These are phyloP conservation scores for Corylus heterophylla DNA, from an alignment of 306 rosid genomes.

Conservation along the genomic window DNA sequence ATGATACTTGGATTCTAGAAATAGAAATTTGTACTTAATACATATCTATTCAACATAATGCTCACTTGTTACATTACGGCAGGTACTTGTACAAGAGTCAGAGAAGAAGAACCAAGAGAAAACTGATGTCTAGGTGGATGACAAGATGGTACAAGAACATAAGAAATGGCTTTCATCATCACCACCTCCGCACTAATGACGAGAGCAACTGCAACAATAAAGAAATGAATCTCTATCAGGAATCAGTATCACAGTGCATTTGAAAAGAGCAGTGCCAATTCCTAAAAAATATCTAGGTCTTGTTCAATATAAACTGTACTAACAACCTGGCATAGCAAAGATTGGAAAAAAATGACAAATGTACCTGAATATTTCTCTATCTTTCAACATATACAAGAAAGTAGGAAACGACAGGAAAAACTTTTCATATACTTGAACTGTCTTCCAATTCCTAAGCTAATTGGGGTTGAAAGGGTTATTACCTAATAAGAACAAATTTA, in stretches of 20 bases:
- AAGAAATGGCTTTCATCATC: constrained; percentile 21
- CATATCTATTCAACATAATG: neutral
- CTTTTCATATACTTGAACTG: neutral
- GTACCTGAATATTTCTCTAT: neutral
- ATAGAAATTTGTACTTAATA: neutral
- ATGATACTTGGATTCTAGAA: neutral
- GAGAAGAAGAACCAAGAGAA: neutral
- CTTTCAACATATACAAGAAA: neutral
- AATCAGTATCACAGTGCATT: constrained; percentile 14
- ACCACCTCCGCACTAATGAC: constrained; percentile 90
- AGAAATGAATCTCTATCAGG: constrained; percentile 23
- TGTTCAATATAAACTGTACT: neutral
- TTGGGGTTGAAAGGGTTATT: neutral
- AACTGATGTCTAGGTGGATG: constrained; percentile 7
- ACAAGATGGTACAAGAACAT: neutral
- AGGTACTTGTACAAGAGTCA: neutral
- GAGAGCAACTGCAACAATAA: constrained; percentile 74
- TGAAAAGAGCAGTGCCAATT: neutral
- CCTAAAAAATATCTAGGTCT: neutral
- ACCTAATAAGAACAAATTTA: neutral
- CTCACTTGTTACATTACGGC: neutral
- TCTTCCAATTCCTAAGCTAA: neutral
- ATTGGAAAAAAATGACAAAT: neutral
- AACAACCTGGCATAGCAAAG: neutral
- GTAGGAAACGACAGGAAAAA: neutral